phyloP scores from a whole-genome alignment of 2,329 filamentous ascomycete genomes.

The Colletotrichum noveboracense region DNA sequence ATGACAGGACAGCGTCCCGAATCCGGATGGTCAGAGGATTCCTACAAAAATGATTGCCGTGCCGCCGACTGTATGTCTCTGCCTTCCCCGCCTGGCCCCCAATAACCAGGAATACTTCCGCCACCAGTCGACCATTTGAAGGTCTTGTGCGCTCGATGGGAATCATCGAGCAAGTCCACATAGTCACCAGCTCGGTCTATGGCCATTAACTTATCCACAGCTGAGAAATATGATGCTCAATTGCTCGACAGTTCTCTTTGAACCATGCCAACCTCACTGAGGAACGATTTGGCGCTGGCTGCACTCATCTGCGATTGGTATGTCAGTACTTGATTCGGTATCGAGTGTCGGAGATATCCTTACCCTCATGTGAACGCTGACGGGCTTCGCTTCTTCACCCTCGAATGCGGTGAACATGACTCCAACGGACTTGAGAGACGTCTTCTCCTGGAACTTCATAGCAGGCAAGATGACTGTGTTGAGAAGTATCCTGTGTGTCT shows the following conservation, averaged over 20 bases:
- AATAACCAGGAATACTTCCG: not conserved
- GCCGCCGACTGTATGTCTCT: slow-evolving; percentile 10
- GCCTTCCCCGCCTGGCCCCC: not conserved
- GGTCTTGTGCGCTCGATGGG: not conserved
- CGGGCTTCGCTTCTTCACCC: slow-evolving; percentile 56
- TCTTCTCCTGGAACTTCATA: slow-evolving; percentile 80
- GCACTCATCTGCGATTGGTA: slow-evolving; percentile 51
- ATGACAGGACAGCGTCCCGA: not conserved
- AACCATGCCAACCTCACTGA: slow-evolving; percentile 54
- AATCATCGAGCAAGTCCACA: not conserved
- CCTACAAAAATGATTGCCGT: not conserved
- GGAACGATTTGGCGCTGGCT: slow-evolving; percentile 57
- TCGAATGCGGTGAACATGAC: slow-evolving; percentile 72
- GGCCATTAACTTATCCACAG: not conserved
- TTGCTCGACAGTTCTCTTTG: slow-evolving; percentile 54
- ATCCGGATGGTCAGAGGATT: not conserved
- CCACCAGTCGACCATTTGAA: not conserved
- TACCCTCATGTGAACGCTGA: slow-evolving; percentile 68
- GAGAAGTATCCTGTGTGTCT: slow-evolving; percentile 83
- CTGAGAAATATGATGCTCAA: slow-evolving; percentile 24
- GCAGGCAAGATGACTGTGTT: slow-evolving; percentile 83
- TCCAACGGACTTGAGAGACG: slow-evolving; percentile 72
- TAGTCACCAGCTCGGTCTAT: not conserved
- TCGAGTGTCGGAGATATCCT: slow-evolving; percentile 23
- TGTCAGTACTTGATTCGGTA: not conserved